Conservation (phyloP, 495 filamentous ascomycete species). For the Penicillium pancosmium region DNA sequence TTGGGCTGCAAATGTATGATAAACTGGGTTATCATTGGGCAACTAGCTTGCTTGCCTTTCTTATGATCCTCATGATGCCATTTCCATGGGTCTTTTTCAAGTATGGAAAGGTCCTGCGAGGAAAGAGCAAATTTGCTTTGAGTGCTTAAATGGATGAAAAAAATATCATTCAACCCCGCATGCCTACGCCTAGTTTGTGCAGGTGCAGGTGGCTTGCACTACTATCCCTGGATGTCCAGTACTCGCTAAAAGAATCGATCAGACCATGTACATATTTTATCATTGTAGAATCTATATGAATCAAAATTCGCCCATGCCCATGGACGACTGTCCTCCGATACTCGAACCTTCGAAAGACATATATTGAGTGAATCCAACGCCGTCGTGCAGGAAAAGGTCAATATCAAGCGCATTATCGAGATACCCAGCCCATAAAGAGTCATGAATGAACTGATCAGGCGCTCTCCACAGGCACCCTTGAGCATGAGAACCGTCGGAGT, state of each 20-base stretch:
- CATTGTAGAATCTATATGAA: neutral
- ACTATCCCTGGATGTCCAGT: neutral
- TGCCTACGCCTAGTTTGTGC: no score
- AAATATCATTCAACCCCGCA: neutral
- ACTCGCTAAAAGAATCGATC: no score
- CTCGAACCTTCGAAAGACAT: constrained; percentile 1
- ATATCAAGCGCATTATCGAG: constrained; percentile 7
- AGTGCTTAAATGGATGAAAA: neutral
- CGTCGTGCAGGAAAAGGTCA: constrained; percentile 1
- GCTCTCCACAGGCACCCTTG: neutral
- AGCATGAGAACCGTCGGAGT: neutral
- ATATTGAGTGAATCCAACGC: constrained; percentile 1
- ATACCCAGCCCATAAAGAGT: constrained; percentile 3
- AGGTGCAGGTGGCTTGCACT: no score
- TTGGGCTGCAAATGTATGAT: constrained; percentile 63
- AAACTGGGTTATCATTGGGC: constrained; percentile 68
- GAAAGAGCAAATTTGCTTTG: neutral
- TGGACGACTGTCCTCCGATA: neutral
- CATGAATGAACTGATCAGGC: constrained; percentile 5
- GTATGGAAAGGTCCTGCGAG: constrained; percentile 42
- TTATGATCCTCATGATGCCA: constrained; percentile 63
- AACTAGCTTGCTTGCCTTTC: constrained; percentile 60
- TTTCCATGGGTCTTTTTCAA: constrained; percentile 51
- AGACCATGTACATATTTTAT: neutral
- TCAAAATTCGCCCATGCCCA: constrained; percentile 1